A percentile compares a stretch with the other conserved stretches of the same genome.
phyloP scores from a whole-genome alignment of 768 basidiomycete genomes.

The Tubosaeta brunneosetosa region DNA sequence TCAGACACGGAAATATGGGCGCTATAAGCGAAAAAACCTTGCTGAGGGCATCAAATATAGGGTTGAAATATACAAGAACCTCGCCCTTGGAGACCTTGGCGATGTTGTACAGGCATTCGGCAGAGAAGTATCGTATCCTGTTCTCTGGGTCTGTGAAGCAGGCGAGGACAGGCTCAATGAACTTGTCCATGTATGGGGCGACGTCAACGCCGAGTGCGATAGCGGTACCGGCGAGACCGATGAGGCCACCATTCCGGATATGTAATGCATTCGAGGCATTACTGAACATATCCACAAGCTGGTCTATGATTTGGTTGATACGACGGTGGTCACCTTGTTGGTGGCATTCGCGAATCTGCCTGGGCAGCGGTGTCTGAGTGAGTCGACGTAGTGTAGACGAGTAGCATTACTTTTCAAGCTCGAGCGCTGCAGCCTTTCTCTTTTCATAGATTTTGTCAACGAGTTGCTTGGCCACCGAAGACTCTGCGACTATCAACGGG shows the following conservation, averaged over 20 bases:
- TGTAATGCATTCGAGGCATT: slow-evolving; percentile 79
- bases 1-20: slow-evolving; percentile 9
- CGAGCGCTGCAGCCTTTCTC: slow-evolving; percentile 90
- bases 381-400: background rate
- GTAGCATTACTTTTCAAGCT: slow-evolving; percentile 80
- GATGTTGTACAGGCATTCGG: slow-evolving; percentile 97
- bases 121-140: slow-evolving; percentile 94
- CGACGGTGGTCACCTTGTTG: slow-evolving; percentile 75
- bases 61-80: slow-evolving; percentile 94
- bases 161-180: slow-evolving; percentile 80
- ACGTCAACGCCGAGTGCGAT: slow-evolving; percentile 94
- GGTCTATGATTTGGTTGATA: slow-evolving; percentile 86
- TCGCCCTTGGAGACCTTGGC: slow-evolving; percentile 97
- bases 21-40: slow-evolving; percentile 56
- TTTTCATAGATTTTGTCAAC: slow-evolving; percentile 96
- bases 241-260: slow-evolving; percentile 90
- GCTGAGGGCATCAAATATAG: slow-evolving; percentile 95
- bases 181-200: slow-evolving; percentile 90
- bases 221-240: slow-evolving; percentile 94
- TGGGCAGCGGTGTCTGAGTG: slow-evolving; percentile 28
- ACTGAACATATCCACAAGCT: slow-evolving; percentile 91
- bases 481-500: slow-evolving; percentile 41
- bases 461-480: slow-evolving; percentile 71
- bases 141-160: slow-evolving; percentile 95
- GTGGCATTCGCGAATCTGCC: slow-evolving; percentile 83